Conservation (phyloP, 1,284 basidiomycete genomes). For the Rhodotorula sp. region DNA sequence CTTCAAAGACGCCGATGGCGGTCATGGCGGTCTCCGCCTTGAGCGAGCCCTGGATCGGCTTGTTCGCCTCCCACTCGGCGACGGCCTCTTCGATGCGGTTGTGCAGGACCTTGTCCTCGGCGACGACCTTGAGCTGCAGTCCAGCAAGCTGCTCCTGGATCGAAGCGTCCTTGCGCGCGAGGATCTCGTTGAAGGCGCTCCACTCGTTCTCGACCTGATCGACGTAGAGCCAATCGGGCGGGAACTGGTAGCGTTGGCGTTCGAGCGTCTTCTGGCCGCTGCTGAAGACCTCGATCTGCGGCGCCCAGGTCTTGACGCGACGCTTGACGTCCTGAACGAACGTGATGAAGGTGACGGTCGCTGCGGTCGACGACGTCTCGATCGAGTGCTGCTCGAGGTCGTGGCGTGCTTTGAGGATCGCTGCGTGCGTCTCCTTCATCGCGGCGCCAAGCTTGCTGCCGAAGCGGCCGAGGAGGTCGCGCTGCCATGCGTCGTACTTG, state of each 20-base stretch:
- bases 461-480: constrained; percentile 87
- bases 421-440: constrained; percentile 95
- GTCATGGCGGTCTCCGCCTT: constrained; percentile 94
- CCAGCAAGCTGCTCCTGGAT: constrained; percentile 98
- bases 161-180: constrained; percentile 95
- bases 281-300: constrained; percentile 90
- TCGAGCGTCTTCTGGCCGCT: constrained; percentile 95
- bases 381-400: constrained; percentile 91
- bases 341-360: constrained; percentile 97
- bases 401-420: constrained; percentile 86
- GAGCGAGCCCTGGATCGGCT: constrained; percentile 93
- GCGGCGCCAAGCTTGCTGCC: constrained; percentile 86
- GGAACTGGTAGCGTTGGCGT: constrained; percentile 93
- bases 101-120: constrained; percentile 96
- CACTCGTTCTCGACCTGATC: constrained; percentile 97
- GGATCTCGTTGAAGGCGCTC: constrained; percentile 96
- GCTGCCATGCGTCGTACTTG: constrained; percentile 97
- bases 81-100: constrained; percentile 88
- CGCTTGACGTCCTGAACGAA: constrained; percentile 98
- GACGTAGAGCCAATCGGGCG: constrained; percentile 96
- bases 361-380: constrained; percentile 72
- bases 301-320: constrained; percentile 95
- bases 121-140: constrained; percentile 96
- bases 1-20: constrained; percentile 90
- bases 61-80: constrained; percentile 90